Evolutionary conservation across 2,329 filamentous ascomycete species (phyloP), one percentile per base, ranked within the genome.

Genomic region (Coniella lustricola): DNA sequence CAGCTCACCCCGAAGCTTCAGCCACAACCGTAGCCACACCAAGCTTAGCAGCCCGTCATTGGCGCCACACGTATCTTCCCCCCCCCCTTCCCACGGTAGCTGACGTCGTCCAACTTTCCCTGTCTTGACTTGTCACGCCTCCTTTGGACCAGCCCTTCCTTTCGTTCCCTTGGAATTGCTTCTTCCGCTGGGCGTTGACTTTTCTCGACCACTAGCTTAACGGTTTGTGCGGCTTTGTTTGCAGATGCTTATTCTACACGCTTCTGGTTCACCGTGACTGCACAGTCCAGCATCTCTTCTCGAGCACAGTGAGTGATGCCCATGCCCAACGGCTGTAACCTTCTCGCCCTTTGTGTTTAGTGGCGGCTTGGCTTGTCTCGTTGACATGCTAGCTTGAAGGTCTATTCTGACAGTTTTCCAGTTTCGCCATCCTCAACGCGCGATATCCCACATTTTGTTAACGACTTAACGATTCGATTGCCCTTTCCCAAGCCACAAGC

Each of bases 71-170:
- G 20, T 44, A 8, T 33, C n/a, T 29, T n/a, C n/a, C 39, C 40
- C 40, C 32, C 25, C 40, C 31, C 31, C 25, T 5, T 10, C 5
- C 25, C 40, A 20, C 7, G 4, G 8, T 25, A 33, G 40, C 40
- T 42, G 40, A 42, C 40, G 40, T 42, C 29, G 40, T 42, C 40
- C 17, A 33, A 42, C 25, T 42, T 42, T 42, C 29, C 40, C 25
- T 32, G 39, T 20, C 44, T 32, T 39, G 16, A 22, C 31, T 4
- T 14, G 21, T 25, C 29, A 40, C 25, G 18, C 10, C 44, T 46
- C 20, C 20, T 14, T 32, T 33, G 18, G 5, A 40, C 36, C 35
- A 8, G 14, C 33, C 25, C 34, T 21, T 45, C 25, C 25, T 37
- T 39, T 17, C 32, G 22, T 40, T 20, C 40, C 17, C 48, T 40